Base-by-base conservation (phyloP, 2,329 filamentous ascomycete species). In the Monosporascus sp. region DNA sequence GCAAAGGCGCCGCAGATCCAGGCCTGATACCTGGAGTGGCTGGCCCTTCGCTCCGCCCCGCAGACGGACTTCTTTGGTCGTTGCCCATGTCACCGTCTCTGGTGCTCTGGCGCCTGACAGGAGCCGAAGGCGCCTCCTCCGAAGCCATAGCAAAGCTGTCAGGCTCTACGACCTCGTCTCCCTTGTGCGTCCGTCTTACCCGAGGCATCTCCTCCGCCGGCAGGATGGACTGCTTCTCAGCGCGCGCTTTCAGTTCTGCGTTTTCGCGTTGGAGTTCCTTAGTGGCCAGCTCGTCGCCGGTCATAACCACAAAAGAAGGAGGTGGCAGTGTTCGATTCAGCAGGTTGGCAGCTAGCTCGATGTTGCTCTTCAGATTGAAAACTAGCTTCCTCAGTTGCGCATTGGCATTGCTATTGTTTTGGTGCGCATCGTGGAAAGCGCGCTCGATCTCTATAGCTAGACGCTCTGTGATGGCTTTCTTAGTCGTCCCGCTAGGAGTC, bases 121-220 rank as follows among this genome's bases (percentile, higher is more conserved):
- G 57, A 15, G 67, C 63, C 1, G 71, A 70, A 3, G 71, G 68
- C 5, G 66, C 69, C 45, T 75, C 75, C 39, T 72, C 70, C 24
- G 59, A 65, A 2, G 65, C 59, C 18, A 66, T 59, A 22, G 56
- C 62, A 38, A 71, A 68, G n/a, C 72, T 77, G 37, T 95, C 90
- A 46, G 88, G 84, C 56, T 93, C 91, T 17, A 97, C 80, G 17
- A 96, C 71, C 67, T 97, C 94, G 54, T 97, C 92, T 14, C 94
- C 94, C 70, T 97, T 97, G 74, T 97, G 93, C 2, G 93, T 97
- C 60, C 89, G 85, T 63, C 91, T 83, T 52, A 97, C 86, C 3
- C 91, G 84, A 4, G 92, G 90, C 48, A 83, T 80, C 18, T 88
- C 84, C 20, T 89, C 83, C 15, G 90, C 82, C 55, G 93, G 85